Evolutionary conservation across 345 rosid species (phyloP).

Genomic region (Isatis tinctoria): DNA sequence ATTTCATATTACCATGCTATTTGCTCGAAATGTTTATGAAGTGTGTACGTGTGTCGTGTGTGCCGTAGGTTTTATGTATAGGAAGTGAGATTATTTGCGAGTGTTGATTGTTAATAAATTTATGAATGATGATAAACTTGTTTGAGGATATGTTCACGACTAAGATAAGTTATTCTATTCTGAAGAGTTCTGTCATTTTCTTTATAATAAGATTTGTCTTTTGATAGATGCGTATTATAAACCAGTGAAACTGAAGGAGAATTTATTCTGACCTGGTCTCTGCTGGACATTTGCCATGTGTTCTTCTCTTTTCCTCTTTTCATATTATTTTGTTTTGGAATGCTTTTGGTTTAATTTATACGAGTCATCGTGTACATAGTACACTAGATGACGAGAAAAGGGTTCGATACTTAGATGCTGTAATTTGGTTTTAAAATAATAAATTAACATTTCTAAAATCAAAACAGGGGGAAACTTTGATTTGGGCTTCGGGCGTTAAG

Average conservation of each 20-base stretch:
- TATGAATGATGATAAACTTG: neutral
- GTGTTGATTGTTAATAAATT: neutral
- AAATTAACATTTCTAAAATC: too few relatives aligned
- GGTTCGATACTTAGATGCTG: too few relatives aligned
- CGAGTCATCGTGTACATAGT: neutral
- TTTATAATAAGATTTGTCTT: neutral
- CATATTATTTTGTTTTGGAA: neutral
- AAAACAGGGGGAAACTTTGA: too few relatives aligned
- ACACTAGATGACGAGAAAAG: too few relatives aligned
- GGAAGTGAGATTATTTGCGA: neutral
- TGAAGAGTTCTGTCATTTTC: neutral
- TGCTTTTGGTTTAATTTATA: neutral
- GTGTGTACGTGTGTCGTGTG: neutral
- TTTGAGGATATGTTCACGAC: neutral
- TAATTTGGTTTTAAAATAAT: too few relatives aligned
- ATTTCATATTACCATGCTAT: neutral
- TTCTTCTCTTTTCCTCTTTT: slow-evolving; percentile 5
- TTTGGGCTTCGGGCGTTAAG: too few relatives aligned
- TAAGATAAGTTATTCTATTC: neutral
- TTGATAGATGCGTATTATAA: neutral
- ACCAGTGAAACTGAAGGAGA: neutral
- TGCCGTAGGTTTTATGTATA: neutral
- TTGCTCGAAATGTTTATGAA: neutral
- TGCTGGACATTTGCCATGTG: slow-evolving; percentile 5
- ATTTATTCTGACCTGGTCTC: slow-evolving; percentile 11